phyloP scores from a whole-genome alignment of 2,329 filamentous ascomycete genomes.

The Cladosporium sp. region DNA sequence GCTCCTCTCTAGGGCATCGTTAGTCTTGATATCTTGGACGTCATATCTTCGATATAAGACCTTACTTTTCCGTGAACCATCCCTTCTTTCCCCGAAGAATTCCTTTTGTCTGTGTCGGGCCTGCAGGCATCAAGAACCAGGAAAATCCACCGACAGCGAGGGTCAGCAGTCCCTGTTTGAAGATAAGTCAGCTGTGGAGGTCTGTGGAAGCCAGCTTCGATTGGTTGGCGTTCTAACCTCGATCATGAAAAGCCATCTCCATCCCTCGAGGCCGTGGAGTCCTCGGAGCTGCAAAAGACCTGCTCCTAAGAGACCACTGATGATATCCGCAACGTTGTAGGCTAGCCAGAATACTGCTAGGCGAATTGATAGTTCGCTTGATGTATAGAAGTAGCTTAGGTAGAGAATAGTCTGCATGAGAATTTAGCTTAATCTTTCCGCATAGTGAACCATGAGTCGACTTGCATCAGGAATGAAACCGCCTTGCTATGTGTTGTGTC shows the following conservation, averaged over 20 bases:
- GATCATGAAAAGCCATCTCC: slow-evolving; percentile 27
- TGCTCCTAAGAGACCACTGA: slow-evolving; percentile 25
- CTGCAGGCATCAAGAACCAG: slow-evolving; percentile 36
- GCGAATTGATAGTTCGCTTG: slow-evolving; percentile 61
- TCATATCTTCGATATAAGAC: no score
- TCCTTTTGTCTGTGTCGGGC: slow-evolving; percentile 58
- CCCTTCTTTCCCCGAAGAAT: slow-evolving; percentile 58
- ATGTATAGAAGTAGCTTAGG: slow-evolving; percentile 71
- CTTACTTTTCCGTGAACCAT: slow-evolving; percentile 59
- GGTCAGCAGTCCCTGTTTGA: slow-evolving; percentile 32
- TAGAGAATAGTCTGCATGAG: slow-evolving; percentile 62
- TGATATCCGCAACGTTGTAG: slow-evolving; percentile 23
- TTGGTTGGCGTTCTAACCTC: slow-evolving; percentile 15
- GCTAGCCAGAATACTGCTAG: slow-evolving; percentile 40
- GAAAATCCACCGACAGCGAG: slow-evolving; percentile 25
- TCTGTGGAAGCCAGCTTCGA: background rate
- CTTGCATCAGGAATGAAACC: slow-evolving; percentile 17
- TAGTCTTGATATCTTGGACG: background rate
- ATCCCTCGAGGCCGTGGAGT: slow-evolving; percentile 19
- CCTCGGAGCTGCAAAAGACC: slow-evolving; percentile 27
- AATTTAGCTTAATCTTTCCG: no score
- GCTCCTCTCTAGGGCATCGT: slow-evolving; percentile 47
- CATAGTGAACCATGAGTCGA: no score
- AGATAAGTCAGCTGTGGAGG: no score
- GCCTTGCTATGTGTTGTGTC: slow-evolving; percentile 15